Evolutionary conservation across 1,284 basidiomycete genomes (phyloP), one percentile per base, ranked within the genome.

Genomic region (Tilletia setariae): DNA sequence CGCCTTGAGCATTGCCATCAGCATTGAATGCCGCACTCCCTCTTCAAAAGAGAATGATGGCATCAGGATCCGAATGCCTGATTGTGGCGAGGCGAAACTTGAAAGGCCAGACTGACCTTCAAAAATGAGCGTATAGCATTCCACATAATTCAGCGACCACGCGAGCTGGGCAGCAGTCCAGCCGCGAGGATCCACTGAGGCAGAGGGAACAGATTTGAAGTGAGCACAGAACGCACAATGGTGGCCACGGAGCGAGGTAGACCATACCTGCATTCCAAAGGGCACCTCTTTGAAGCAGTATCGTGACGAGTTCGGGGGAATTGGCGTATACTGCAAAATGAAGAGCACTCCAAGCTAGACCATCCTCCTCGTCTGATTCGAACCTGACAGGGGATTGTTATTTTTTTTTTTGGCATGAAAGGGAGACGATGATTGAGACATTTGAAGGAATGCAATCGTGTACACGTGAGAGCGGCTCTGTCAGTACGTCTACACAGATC

Each of bases 281-380:
- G 0, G 93, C 94, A 1, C 95, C 94, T 66, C 88, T 86, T n/a
- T 89, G 85, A 35, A 98, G 85, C 51, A 98, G 85, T 2, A 87
- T 79, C 68, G 87, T 86, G 8, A 91, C 85, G 4, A 94, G 83
- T 9, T 86, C 85, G 1, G 86, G 82, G 73, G 90, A 87, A 70
- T 90, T 88, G 43, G 86, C 83, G 74, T 90, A 92, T 0, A 91
- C 92, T 1, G 94, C 95, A 49, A 92, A 94, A 81, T 98, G 95
- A 62, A 98, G 84, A 11, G 89, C 86, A 6, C 91, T 92, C 80
- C 89, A 91, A 4, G 93, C 74, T 40, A 73, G 65, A 13, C 61
- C 62, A 0, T 68, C 91, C 72, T 90, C 86, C n/a, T 87, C 87
- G 64, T 89, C 88, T 79, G 91, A 90, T 83, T 94, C 56, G 28